These are phyloP conservation scores for Kwoniella botswanensis DNA, from an alignment of 768 basidiomycete genomes.

Conservation along the genomic window DNA sequence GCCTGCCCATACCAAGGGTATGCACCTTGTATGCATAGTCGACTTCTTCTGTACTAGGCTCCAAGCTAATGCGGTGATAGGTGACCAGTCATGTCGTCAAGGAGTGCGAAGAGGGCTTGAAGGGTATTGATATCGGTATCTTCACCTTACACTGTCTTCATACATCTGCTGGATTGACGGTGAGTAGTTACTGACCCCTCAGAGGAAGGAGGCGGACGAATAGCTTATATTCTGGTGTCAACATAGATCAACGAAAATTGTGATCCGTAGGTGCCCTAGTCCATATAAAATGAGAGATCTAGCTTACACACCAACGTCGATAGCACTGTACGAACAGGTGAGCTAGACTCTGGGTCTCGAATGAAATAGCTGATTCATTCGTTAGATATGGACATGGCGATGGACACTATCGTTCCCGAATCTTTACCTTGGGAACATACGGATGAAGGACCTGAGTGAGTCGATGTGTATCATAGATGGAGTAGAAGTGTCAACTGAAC, in stretches of 20 bases:
- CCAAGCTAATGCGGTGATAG: not conserved
- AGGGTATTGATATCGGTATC: conserved; percentile 79
- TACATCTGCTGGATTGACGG: conserved; percentile 60
- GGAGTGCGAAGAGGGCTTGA: conserved; percentile 72
- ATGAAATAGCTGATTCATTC: not conserved
- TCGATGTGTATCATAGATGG: conserved; percentile 23
- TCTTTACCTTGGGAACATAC: conserved; percentile 79
- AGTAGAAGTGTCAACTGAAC: not conserved
- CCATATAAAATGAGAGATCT: conserved; percentile 47
- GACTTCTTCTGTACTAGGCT: not conserved
- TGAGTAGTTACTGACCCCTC: conserved; percentile 61
- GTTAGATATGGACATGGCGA: conserved; percentile 88
- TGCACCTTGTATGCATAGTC: conserved; percentile 65
- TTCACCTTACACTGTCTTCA: conserved; percentile 80
- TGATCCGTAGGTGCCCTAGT: conserved; percentile 65
- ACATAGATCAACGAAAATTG: conserved; percentile 79
- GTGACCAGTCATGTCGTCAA: conserved; percentile 74
- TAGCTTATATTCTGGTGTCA: not conserved
- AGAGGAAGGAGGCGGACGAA: conserved; percentile 60
- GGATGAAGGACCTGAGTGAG: conserved; percentile 90
- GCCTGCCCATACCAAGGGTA: conserved; percentile 59
- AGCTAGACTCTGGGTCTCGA: not conserved
- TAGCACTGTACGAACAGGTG: conserved; percentile 20
- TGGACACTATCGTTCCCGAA: conserved; percentile 88
- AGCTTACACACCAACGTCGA: not conserved